phyloP scores from a whole-genome alignment of 148 eudicot genomes.

The Camellia sinensis region DNA sequence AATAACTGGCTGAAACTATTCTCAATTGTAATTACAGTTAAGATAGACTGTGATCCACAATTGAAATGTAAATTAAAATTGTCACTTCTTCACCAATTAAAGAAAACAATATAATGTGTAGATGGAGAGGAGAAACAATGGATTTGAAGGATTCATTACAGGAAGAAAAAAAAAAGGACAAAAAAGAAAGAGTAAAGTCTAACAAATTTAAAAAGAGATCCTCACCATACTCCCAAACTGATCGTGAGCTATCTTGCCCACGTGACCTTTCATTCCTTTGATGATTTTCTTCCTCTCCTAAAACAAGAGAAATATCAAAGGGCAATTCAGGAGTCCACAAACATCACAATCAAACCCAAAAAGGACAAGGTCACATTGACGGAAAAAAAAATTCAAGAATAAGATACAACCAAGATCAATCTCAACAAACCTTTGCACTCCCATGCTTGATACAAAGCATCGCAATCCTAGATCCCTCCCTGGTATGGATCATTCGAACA shows the following conservation, averaged over 20 bases:
- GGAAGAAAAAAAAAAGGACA: background rate
- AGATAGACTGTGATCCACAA: background rate
- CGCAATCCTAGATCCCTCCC: constrained; percentile 81
- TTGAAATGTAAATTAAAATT: background rate
- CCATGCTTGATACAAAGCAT: constrained; percentile 86
- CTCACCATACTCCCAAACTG: constrained; percentile 71
- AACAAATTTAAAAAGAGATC: constrained; percentile 12
- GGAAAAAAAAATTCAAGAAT: background rate
- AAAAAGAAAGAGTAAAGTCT: background rate
- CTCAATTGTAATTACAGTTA: background rate
- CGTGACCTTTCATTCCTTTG: constrained; percentile 76
- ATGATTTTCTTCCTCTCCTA: constrained; percentile 87
- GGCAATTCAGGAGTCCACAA: constrained; percentile 18
- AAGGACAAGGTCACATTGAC: background rate
- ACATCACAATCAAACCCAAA: constrained; percentile 2
- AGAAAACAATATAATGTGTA: background rate
- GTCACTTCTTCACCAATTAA: background rate
- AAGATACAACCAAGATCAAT: background rate
- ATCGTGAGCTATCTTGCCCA: constrained; percentile 70
- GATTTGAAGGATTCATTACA: background rate
- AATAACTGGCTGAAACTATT: background rate
- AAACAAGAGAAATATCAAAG: constrained; percentile 9
- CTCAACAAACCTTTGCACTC: constrained; percentile 71
- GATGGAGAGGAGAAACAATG: background rate
- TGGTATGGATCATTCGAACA: constrained; percentile 82